A percentile compares a stretch with the other conserved stretches of the same genome.
Evolutionary conservation across 257 asterid genomes (phyloP).

Genomic region (Solanum pinnatisectum): DNA sequence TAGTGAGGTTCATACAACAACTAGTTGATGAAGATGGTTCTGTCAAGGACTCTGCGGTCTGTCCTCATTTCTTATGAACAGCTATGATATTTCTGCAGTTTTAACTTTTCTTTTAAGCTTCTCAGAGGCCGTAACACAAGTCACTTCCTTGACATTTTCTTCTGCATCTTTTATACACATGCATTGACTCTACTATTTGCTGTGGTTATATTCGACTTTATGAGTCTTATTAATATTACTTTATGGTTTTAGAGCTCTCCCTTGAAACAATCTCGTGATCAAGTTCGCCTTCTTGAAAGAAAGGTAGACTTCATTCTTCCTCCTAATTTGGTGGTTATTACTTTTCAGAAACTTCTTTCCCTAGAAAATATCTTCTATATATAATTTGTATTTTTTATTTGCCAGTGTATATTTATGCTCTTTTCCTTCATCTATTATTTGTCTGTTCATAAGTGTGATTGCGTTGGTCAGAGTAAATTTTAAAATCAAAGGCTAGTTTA

Average conservation of each 20-base stretch:
- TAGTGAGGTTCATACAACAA: conserved; percentile 57
- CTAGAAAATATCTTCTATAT: not conserved
- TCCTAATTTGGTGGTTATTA: not conserved
- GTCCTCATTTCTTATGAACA: conserved; percentile 13
- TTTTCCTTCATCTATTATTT: not conserved
- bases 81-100: not conserved
- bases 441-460: not conserved
- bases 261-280: conserved; percentile 73
- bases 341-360: not conserved
- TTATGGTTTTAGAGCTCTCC: conserved; percentile 58
- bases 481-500: not conserved
- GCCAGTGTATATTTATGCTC: not conserved
- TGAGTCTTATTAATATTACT: conserved; percentile 8
- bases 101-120: not conserved
- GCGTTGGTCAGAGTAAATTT: not conserved
- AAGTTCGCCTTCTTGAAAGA: conserved; percentile 65
- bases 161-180: not conserved
- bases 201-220: not conserved
- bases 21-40: conserved; percentile 90
- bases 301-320: conserved; percentile 37
- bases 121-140: not conserved
- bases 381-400: not conserved
- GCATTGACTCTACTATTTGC: not conserved
- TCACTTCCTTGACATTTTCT: not conserved
- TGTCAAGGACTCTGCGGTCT: conserved; percentile 92